These are phyloP conservation scores for Tolypocladium endophyticum DNA, from an alignment of 2,329 filamentous ascomycete species.

Conservation along the genomic window DNA sequence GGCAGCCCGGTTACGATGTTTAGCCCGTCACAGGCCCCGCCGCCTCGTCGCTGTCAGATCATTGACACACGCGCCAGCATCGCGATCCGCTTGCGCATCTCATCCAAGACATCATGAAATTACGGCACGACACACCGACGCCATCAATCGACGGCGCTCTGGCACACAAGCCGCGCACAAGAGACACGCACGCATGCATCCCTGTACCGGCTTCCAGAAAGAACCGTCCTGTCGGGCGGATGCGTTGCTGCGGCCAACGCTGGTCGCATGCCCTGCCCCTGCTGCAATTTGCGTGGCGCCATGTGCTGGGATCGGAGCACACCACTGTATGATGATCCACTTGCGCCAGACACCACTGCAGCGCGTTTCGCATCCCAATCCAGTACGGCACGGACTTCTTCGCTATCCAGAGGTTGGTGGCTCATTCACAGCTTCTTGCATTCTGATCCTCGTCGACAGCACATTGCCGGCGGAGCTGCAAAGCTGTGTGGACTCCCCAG, in stretches of 20 bases:
- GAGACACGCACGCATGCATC: neutral
- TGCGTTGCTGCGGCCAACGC: neutral
- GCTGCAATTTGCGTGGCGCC: too few species aligned
- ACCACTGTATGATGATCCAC: too few species aligned
- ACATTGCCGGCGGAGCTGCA: too few species aligned
- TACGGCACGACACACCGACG: neutral
- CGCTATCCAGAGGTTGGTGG: too few species aligned
- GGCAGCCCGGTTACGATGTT: neutral
- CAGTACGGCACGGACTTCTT: too few species aligned
- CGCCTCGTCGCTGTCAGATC: neutral
- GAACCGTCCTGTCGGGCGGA: neutral
- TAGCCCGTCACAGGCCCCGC: neutral
- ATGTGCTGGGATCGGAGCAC: too few species aligned
- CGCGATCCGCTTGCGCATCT: neutral
- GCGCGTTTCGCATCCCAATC: too few species aligned
- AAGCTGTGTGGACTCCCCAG: too few species aligned
- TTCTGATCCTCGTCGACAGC: too few species aligned
- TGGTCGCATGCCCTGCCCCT: too few species aligned
- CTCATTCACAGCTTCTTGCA: too few species aligned
- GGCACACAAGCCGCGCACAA: neutral
- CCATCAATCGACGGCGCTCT: neutral
- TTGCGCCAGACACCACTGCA: too few species aligned
- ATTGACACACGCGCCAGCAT: neutral
- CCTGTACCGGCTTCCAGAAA: neutral
- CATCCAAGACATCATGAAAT: neutral